A percentile compares a stretch with the other conserved stretches of the same genome.
Evolutionary conservation across 2,329 filamentous ascomycete species (phyloP).

Genomic region (Aureobasidium musti): DNA sequence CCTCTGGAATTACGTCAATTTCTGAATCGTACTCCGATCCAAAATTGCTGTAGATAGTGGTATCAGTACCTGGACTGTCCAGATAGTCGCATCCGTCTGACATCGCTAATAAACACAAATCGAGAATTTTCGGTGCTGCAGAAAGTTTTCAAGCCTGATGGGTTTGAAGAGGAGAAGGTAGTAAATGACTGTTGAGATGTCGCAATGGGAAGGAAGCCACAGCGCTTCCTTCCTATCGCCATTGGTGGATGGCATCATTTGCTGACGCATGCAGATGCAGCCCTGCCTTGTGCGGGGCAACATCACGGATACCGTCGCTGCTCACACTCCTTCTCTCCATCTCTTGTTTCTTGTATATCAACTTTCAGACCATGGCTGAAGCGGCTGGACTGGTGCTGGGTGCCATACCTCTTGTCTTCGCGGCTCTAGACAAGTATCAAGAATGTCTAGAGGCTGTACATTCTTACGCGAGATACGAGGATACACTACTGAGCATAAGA

Average conservation of each 20-base stretch:
- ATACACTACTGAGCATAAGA: not conserved
- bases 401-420: not conserved
- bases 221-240: not conserved
- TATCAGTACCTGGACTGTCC: not conserved
- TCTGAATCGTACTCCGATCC: not conserved
- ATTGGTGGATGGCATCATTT: not conserved
- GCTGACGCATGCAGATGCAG: not conserved
- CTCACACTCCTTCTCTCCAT: not conserved
- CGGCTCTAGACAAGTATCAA: not conserved
- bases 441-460: not conserved
- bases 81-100: not conserved
- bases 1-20: not conserved
- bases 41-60: not conserved
- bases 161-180: too few relatives aligned
- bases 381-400: not conserved
- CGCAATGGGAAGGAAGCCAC: not conserved
- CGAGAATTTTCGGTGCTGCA: too few relatives aligned
- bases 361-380: not conserved
- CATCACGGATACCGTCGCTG: not conserved
- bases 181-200: not conserved
- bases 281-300: not conserved
- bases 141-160: too few relatives aligned
- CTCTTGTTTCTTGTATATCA: not conserved
- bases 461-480: not conserved
- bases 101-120: not conserved